Evolutionary conservation across 1,284 basidiomycete species (phyloP), one percentile per base, ranked within the genome.

Genomic region (Ceraceosorus guamensis): DNA sequence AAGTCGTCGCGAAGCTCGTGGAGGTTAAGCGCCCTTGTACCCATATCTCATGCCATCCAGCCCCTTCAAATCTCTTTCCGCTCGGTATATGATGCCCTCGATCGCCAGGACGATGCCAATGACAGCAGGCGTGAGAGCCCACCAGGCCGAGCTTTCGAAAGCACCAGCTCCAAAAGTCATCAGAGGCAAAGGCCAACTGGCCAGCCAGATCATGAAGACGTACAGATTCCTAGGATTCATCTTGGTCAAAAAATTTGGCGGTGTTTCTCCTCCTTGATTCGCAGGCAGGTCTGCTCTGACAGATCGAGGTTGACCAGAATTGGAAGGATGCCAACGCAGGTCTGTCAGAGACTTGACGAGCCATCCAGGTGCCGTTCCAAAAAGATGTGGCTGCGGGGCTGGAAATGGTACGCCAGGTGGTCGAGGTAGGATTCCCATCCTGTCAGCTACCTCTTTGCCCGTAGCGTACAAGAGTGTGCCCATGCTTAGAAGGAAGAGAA

Each of bases 101-200:
- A 57, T 51, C 13, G 62, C 32, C 18, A 65, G 35, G 50, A 69
- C 50, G 30, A 71, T 41, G 33, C 52, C 57, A 4, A 70, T 13
- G 6, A 61, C 71, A 2, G 52, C 59, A 0, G 68, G 61, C 14
- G 68, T 66, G 46, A 75, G 55, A 16, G 59, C 45, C 69, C 71
- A 76, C 73, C 73, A 76, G 10, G 61, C 67, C 31, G 73, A 64
- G 41, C 71, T 71, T 50, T 53, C 55, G 55, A 75, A 76, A 37
- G 64, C 67, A n/a, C 73, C 73, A 1, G 66, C 65, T 30, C 73
- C 73, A 62, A 76, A 76, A 44, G 68, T 69, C 46, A 76, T 44
- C 34, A 75, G 52, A 4, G 73, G 73, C 54, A 73, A 24, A 1
- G 72, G 72, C 44, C 53, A 52, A 14, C 55, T 52, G 16, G 61